Percentiles rank a stretch among this genome's conserved stretches.
These are phyloP conservation scores for Colletotrichum lindemuthianum DNA, from an alignment of 2,329 filamentous ascomycete species.

Conservation along the genomic window DNA sequence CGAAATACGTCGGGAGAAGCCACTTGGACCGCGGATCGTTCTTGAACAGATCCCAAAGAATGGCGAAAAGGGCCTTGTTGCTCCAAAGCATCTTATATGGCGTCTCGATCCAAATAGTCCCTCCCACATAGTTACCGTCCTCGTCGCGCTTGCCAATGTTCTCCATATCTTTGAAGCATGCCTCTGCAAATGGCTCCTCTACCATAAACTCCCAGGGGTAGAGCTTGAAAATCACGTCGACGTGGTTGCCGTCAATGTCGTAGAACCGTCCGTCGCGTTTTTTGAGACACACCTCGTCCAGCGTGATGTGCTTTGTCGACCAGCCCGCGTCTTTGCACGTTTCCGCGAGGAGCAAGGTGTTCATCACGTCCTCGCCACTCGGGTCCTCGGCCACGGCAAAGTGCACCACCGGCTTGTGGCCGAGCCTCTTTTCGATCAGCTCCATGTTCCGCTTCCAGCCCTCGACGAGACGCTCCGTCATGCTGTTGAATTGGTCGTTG, in stretches of 20 bases:
- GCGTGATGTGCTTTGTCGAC: not conserved
- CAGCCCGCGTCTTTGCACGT: slow-evolving; percentile 15
- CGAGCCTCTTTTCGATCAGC: slow-evolving; percentile 1
- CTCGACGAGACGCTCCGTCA: not conserved
- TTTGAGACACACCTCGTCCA: not conserved
- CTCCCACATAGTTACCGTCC: slow-evolving; percentile 2
- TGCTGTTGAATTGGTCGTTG: slow-evolving; percentile 16
- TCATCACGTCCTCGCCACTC: slow-evolving; percentile 5
- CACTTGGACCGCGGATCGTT: not conserved
- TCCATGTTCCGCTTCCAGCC: slow-evolving; percentile 20
- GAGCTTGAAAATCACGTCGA: slow-evolving; percentile 23
- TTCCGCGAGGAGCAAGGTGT: slow-evolving; percentile 12
- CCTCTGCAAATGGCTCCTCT: not conserved
- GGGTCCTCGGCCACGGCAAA: slow-evolving; percentile 7
- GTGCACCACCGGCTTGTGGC: slow-evolving; percentile 8
- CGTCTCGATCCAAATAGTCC: slow-evolving; percentile 9
- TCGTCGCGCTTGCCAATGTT: slow-evolving; percentile 12
- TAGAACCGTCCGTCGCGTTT: slow-evolving; percentile 1
- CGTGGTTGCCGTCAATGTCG: slow-evolving; percentile 2
- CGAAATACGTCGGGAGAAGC: slow-evolving; percentile 8
- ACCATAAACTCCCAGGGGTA: slow-evolving; percentile 24
- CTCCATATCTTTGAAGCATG: slow-evolving; percentile 13
- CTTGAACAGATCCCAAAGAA: slow-evolving; percentile 8
- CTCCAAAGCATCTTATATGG: slow-evolving; percentile 11
- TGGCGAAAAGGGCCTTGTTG: slow-evolving; percentile 7